Evolutionary conservation across 2,329 filamentous ascomycete species (phyloP).

Genomic region (Akanthomyces dipterigenus): DNA sequence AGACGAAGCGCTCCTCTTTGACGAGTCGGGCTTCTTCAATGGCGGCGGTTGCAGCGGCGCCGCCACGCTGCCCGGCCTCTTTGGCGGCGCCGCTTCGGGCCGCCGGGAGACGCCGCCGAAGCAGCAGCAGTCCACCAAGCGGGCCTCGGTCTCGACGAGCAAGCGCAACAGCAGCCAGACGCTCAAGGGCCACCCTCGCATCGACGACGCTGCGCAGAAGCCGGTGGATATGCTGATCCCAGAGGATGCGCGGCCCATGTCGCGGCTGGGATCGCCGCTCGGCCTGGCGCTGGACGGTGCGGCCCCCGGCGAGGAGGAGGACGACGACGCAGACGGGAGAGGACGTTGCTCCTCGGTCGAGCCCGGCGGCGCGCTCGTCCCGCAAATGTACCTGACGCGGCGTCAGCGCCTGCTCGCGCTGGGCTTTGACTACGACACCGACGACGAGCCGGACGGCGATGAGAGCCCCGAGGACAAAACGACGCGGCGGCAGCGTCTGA

Average conservation of each 20-base stretch:
- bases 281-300: not conserved
- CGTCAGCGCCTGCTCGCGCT: constrained; percentile 10
- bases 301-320: not conserved
- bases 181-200: not conserved
- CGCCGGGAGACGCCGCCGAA: not conserved
- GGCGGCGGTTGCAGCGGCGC: constrained; percentile 13
- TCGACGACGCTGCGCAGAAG: not conserved
- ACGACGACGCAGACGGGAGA: too few relatives aligned
- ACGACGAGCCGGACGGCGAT: constrained; percentile 8
- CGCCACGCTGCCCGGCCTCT: constrained; percentile 23
- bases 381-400: constrained; percentile 5
- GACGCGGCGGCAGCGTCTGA: too few relatives aligned
- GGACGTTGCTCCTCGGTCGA: not conserved
- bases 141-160: too few relatives aligned
- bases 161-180: not conserved
- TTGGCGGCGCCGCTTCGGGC: constrained; percentile 12
- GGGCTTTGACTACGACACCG: constrained; percentile 12
- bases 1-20: constrained; percentile 21
- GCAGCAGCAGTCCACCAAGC: not conserved
- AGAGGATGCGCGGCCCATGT: too few relatives aligned
- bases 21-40: constrained; percentile 20
- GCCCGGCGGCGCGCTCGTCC: not conserved
- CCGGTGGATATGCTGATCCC: too few relatives aligned
- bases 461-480: not conserved
- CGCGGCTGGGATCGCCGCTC: too few relatives aligned